Evolutionary conservation across 148 eudicot species (phyloP), one percentile per base, ranked within the genome.

Genomic region (Persicaria maculosa): DNA sequence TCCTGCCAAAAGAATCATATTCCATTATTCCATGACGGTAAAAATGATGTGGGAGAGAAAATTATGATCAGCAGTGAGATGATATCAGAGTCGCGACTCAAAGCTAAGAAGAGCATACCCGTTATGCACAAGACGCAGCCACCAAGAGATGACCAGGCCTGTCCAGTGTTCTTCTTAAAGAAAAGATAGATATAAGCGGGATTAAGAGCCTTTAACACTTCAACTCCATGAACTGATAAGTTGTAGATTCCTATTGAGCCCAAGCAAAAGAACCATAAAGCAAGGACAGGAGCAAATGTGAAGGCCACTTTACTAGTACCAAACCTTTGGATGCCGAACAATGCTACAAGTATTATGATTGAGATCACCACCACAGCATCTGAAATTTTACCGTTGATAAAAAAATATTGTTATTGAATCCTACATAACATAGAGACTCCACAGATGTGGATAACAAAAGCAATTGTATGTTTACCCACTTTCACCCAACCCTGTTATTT

Each of bases 101-200:
- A 59, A 68, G 48, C 50, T 15, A 44, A 71, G 50, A 71, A 5
- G 40, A 70, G 74, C 55, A 64, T 83, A 92, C 99, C 99, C 83
- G 99, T 95, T 78, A 95, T 95, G 87, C 99, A 95, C 80, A 95
- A 79, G 74, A 95, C 99, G 84, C 97, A 95, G 72, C 99, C 99
- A 71, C 99, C 99, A 73, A 95, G 97, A 53, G 97, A 82, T 46
- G 99, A 85, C 97, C 97, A 95, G 17, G 90, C 99, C n/a, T 85
- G 71, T 46, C 11, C 46, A 58, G 87, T 77, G 74, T 95, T 95
- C 84, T 86, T 92, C 75, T 78, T 58, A 83, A 95, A 95, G 94
- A 90, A 95, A 47, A 85, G 72, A 77, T 85, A 95, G 44, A 95
- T 90, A 74, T 95, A 92, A 68, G 73, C 79, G 19, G 99, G 99